Conservation (phyloP, 129 eudicot species). For the Flaveria sonorensis region DNA sequence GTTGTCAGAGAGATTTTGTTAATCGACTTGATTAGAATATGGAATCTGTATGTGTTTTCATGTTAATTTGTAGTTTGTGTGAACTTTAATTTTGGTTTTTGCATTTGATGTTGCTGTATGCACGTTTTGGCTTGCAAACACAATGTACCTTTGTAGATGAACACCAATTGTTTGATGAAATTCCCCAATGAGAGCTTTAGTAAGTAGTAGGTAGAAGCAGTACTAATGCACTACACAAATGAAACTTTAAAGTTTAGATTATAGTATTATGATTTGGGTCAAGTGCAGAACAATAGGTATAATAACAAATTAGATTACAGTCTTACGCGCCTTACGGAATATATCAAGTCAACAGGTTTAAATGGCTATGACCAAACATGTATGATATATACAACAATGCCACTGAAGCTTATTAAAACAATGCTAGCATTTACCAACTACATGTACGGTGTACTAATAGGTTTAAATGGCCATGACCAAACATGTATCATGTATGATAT, state of each 20-base stretch:
- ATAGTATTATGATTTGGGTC: neutral
- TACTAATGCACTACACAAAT: neutral
- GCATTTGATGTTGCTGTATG: neutral
- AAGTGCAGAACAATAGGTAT: neutral
- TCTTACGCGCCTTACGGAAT: too few species aligned
- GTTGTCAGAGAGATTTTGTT: conserved; percentile 23
- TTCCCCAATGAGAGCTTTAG: neutral
- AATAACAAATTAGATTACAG: too few species aligned
- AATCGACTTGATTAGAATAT: neutral
- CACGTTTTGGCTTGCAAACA: neutral
- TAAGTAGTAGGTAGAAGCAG: neutral
- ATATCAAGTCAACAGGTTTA: too few species aligned
- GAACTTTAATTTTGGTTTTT: neutral
- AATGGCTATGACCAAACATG: too few species aligned
- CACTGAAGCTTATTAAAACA: neutral
- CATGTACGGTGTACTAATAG: neutral
- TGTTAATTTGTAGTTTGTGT: neutral
- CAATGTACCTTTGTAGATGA: conserved; percentile 5
- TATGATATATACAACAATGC: neutral
- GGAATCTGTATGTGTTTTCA: neutral
- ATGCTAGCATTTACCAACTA: neutral
- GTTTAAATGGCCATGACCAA: conserved; percentile 14
- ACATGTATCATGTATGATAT: conserved; percentile 1
- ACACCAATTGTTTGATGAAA: conserved; percentile 18
- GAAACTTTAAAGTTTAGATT: too few species aligned